Conservation (phyloP, 2,329 filamentous ascomycete genomes). For the Colletotrichum shisoi region DNA sequence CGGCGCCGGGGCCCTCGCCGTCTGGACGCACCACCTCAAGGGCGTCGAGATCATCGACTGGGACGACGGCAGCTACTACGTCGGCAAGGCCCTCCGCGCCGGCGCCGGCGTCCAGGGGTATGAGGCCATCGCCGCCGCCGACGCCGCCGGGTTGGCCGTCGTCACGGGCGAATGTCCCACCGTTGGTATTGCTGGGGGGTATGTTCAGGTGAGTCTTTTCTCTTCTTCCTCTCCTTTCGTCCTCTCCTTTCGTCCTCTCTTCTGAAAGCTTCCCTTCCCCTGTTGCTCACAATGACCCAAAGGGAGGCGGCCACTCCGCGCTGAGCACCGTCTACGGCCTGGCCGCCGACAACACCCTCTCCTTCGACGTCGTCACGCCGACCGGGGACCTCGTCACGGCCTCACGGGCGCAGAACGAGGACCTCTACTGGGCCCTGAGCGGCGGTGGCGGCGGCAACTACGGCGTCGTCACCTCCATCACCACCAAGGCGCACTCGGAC, state of each 20-base stretch:
- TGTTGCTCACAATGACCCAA: too few relatives aligned
- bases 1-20: slow-evolving; percentile 56
- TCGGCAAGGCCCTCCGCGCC: slow-evolving; percentile 60
- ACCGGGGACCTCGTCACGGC: slow-evolving; percentile 59
- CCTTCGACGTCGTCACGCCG: slow-evolving; percentile 65
- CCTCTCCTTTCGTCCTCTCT: too few relatives aligned
- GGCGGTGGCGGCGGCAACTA: slow-evolving; percentile 57
- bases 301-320: slow-evolving; percentile 61
- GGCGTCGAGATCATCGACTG: slow-evolving; percentile 49
- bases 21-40: slow-evolving; percentile 61
- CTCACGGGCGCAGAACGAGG: slow-evolving; percentile 61
- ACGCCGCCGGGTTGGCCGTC: slow-evolving; percentile 51
- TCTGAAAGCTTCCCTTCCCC: too few relatives aligned
- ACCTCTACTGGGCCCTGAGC: slow-evolving; percentile 71
- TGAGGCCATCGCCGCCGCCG: slow-evolving; percentile 55
- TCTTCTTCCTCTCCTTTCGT: too few relatives aligned
- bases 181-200: slow-evolving; percentile 64
- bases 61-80: slow-evolving; percentile 49
- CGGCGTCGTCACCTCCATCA: slow-evolving; percentile 64
- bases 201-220: slow-evolving; percentile 48
- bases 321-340: slow-evolving; percentile 62
- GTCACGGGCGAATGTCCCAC: slow-evolving; percentile 59
- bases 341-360: slow-evolving; percentile 67
- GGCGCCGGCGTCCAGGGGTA: slow-evolving; percentile 61
- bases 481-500: slow-evolving; percentile 59